phyloP scores from a whole-genome alignment of 805 yeast genomes.

The Ogataea salicorniae region DNA sequence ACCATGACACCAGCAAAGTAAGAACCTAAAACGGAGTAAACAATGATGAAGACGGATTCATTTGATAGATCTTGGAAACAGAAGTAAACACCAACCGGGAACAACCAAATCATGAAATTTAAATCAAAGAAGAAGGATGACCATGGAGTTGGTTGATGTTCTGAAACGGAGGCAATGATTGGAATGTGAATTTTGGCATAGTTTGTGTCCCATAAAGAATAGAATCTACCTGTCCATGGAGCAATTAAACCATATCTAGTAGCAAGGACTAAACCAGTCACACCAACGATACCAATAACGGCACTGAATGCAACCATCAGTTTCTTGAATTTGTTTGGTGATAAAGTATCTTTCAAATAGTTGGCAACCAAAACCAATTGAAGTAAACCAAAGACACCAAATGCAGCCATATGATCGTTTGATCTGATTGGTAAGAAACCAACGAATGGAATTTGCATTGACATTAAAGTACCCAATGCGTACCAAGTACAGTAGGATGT shows the following conservation, averaged over 20 bases:
- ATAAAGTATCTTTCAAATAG: slow-evolving; percentile 68
- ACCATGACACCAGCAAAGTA: slow-evolving; percentile 99
- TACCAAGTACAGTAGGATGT: slow-evolving; percentile 96
- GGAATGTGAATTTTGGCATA: slow-evolving; percentile 98
- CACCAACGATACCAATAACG: slow-evolving; percentile 55
- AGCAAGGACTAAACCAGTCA: slow-evolving; percentile 66
- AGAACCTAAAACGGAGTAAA: slow-evolving; percentile 88
- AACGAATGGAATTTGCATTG: slow-evolving; percentile 99
- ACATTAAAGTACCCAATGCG: slow-evolving; percentile 92
- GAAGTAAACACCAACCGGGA: slow-evolving; percentile 95
- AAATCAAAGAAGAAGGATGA: slow-evolving; percentile 96
- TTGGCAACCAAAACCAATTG: slow-evolving; percentile 87
- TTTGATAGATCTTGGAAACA: slow-evolving; percentile 84
- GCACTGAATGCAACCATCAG: slow-evolving; percentile 57
- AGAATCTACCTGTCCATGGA: slow-evolving; percentile 99
- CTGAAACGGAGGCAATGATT: slow-evolving; percentile 96
- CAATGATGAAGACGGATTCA: slow-evolving; percentile 89
- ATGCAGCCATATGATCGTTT: slow-evolving; percentile 96
- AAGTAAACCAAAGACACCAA: slow-evolving; percentile 93
- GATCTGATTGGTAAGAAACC: slow-evolving; percentile 96
- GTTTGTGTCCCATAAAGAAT: slow-evolving; percentile 95
- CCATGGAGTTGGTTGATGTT: slow-evolving; percentile 99
- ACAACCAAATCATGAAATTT: slow-evolving; percentile 89
- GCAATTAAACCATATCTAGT: slow-evolving; percentile 93
- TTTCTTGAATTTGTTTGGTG: slow-evolving; percentile 67